A percentile compares a stretch with the other conserved stretches of the same genome.
phyloP scores from a whole-genome alignment of 73 alveolate genomes.

The Tetrahymena malaccensis region DNA sequence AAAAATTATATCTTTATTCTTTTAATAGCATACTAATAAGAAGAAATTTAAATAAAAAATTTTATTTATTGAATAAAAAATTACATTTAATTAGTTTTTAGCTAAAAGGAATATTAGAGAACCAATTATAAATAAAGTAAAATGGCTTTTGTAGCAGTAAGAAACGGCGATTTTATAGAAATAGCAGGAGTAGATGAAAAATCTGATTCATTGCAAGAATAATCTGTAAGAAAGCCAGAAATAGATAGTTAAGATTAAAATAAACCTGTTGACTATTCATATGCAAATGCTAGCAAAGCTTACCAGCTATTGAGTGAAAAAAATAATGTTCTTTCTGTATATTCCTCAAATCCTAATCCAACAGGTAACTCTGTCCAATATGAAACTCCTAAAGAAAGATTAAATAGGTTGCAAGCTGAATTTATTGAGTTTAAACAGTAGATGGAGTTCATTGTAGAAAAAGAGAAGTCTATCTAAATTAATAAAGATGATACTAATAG shows the following conservation, averaged over 20 bases:
- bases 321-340: not conserved
- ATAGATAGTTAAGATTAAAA: not conserved
- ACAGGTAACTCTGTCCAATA: not conserved
- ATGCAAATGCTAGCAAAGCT: not conserved
- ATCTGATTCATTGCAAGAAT: not conserved
- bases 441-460: not conserved
- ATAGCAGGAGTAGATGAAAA: not conserved
- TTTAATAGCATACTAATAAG: not conserved
- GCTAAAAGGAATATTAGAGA: not conserved
- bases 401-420: not conserved
- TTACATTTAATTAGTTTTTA: not conserved
- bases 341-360: not conserved
- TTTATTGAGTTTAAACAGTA: not conserved
- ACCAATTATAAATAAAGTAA: not conserved
- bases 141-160: not conserved
- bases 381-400: not conserved
- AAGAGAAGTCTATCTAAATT: not conserved
- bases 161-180: not conserved
- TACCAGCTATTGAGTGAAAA: not conserved
- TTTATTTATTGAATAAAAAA: not conserved
- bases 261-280: not conserved
- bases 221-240: not conserved
- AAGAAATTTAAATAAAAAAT: too few relatives aligned
- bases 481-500: not conserved
- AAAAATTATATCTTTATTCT: not conserved